Evolutionary conservation across 1,284 basidiomycete genomes (phyloP).

Genomic region (Pholiota adiposa): DNA sequence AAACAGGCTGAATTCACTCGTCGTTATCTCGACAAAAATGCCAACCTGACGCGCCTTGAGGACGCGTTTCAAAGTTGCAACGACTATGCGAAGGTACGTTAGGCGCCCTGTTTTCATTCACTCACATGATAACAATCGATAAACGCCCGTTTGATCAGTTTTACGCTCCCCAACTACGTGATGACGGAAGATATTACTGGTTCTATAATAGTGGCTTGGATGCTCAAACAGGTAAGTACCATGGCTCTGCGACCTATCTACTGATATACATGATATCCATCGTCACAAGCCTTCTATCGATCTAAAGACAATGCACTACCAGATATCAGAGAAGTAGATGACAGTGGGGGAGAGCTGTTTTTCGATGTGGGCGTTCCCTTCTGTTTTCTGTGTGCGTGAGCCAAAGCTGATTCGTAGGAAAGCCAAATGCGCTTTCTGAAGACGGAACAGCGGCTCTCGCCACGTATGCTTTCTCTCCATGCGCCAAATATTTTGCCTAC

Average conservation of each 20-base stretch:
- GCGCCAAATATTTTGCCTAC: slow-evolving; percentile 77
- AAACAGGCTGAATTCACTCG: slow-evolving; percentile 67
- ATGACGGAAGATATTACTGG: slow-evolving; percentile 81
- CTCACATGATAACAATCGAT: neutral
- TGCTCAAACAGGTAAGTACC: slow-evolving; percentile 57
- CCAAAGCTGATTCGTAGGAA: slow-evolving; percentile 3
- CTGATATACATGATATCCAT: neutral
- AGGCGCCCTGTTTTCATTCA: neutral
- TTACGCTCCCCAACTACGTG: slow-evolving; percentile 59
- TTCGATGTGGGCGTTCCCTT: slow-evolving; percentile 59
- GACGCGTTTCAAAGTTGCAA: slow-evolving; percentile 64
- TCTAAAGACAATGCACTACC: slow-evolving; percentile 59
- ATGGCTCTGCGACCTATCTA: neutral
- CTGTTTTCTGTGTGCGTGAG: neutral
- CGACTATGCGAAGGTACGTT: slow-evolving; percentile 70
- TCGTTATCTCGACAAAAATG: slow-evolving; percentile 62
- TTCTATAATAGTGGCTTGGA: slow-evolving; percentile 75
- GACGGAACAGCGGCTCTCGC: slow-evolving; percentile 77
- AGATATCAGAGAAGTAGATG: slow-evolving; percentile 44
- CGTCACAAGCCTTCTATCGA: slow-evolving; percentile 61
- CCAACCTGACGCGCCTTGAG: slow-evolving; percentile 61
- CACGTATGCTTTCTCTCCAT: slow-evolving; percentile 63
- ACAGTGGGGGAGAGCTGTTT: slow-evolving; percentile 63
- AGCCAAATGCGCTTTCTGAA: slow-evolving; percentile 72
- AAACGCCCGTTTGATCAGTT: slow-evolving; percentile 46